These are phyloP conservation scores for Solanum bulbocastanum DNA, from an alignment of 257 asterid genomes.

Conservation along the genomic window DNA sequence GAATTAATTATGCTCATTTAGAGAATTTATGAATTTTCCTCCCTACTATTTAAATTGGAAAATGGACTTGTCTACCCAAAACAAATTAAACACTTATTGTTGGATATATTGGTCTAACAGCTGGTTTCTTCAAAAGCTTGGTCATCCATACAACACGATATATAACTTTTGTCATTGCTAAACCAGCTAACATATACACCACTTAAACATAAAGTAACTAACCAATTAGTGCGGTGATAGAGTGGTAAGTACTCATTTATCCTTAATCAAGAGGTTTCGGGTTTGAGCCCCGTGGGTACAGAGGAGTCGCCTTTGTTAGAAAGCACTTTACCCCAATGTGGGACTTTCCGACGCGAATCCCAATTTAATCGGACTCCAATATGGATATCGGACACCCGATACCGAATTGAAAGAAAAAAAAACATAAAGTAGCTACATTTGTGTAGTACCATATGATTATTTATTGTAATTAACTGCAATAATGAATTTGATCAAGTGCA, in stretches of 20 bases:
- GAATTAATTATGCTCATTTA: background rate
- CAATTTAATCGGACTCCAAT: too few species aligned
- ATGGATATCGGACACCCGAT: too few species aligned
- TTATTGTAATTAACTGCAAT: background rate
- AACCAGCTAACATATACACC: background rate
- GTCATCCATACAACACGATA: background rate
- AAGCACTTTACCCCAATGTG: too few species aligned
- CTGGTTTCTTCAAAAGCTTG: background rate
- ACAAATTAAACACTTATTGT: background rate
- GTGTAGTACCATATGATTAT: too few species aligned
- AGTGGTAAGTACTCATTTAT: too few species aligned
- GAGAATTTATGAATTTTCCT: background rate
- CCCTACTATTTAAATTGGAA: background rate
- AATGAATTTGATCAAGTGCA: background rate
- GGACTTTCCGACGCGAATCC: rapidly evolving
- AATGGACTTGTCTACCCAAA: background rate
- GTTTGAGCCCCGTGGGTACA: too few species aligned
- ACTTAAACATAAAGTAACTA: background rate
- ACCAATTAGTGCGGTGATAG: too few species aligned
- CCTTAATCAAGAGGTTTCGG: too few species aligned
- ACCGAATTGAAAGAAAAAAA: too few species aligned
- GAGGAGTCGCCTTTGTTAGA: too few species aligned
- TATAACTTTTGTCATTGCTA: background rate
- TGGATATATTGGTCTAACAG: background rate
- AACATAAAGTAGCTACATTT: too few species aligned